phyloP scores from a whole-genome alignment of 176 grass and related monocot genomes.

The Tuctoria greenei region DNA sequence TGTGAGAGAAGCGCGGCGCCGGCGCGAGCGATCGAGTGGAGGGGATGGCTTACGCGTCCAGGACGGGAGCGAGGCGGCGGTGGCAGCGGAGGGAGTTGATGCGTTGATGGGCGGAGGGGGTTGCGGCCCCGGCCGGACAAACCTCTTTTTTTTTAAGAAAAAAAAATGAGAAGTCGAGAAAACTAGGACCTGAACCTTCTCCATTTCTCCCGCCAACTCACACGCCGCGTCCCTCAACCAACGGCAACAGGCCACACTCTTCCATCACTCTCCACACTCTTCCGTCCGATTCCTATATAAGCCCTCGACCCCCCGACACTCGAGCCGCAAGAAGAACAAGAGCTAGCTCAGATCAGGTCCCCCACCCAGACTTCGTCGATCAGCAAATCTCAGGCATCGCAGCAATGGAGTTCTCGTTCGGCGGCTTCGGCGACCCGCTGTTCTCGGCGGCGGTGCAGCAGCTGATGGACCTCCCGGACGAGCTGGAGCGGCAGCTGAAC shows the following conservation, averaged over 20 bases:
- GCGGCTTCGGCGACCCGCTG: slow-evolving; percentile 35
- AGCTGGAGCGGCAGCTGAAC: slow-evolving; percentile 56
- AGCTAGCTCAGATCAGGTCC: not conserved
- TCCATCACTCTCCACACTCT: slow-evolving; percentile 18
- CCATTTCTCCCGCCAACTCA: slow-evolving; percentile 6
- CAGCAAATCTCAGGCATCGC: not conserved
- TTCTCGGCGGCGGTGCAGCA: slow-evolving; percentile 35
- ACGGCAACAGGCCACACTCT: no score
- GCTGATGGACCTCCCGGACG: slow-evolving; percentile 56
- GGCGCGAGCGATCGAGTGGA: not conserved
- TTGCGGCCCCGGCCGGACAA: no score
- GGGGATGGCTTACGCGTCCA: not conserved
- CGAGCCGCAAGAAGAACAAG: not conserved
- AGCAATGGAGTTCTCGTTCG: slow-evolving; percentile 19
- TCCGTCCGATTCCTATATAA: slow-evolving; percentile 16
- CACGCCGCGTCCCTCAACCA: no score
- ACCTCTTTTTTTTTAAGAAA: no score
- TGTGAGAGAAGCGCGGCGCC: not conserved
- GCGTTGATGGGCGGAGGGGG: not conserved
- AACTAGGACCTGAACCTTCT: slow-evolving; percentile 27
- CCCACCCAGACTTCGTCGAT: not conserved
- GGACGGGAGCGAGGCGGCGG: not conserved
- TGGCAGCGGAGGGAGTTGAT: no score
- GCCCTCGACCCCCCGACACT: not conserved
- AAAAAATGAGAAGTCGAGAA: not conserved